Percentiles rank a stretch among this genome's conserved stretches.
Evolutionary conservation across 208 protist genomes (phyloP).

Genomic region (Herpetomonas muscarum): DNA sequence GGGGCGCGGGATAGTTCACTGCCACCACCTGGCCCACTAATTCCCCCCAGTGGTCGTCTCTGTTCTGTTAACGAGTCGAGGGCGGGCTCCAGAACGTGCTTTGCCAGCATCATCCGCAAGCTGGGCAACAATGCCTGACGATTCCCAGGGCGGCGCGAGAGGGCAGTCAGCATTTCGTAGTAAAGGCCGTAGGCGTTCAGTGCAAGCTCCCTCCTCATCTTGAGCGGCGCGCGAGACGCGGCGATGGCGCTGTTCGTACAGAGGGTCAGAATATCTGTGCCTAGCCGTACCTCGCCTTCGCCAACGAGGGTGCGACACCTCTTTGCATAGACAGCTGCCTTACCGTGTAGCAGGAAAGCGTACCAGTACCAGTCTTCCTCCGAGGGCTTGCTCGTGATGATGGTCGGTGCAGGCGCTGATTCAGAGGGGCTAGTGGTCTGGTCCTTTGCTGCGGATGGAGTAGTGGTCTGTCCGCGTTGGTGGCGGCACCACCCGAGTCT

Average conservation of each 20-base stretch:
- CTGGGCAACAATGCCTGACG: conserved; percentile 41
- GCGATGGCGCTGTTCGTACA: conserved; percentile 79
- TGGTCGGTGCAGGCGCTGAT: not conserved
- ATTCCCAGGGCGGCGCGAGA: conserved; percentile 14
- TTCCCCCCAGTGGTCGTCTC: no score
- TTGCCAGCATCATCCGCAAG: conserved; percentile 70
- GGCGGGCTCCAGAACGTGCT: conserved; percentile 26
- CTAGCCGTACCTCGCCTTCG: conserved; percentile 20
- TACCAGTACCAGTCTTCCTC: conserved; percentile 68
- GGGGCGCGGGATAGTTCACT: conserved; percentile 3
- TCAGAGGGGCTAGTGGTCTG: not conserved
- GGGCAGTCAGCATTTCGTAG: conserved; percentile 22
- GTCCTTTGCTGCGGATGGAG: conserved; percentile 6
- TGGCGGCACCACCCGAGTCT: conserved; percentile 71
- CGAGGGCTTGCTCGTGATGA: conserved; percentile 19
- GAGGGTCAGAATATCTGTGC: conserved; percentile 34
- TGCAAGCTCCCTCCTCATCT: conserved; percentile 19
- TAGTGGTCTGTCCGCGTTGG: conserved; percentile 2
- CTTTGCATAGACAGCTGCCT: conserved; percentile 37
- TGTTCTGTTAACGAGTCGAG: not conserved
- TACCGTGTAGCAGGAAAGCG: conserved; percentile 44
- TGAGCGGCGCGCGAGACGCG: conserved; percentile 33
- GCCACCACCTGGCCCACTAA: no score
- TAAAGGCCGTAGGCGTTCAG: conserved; percentile 27
- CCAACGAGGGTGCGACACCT: conserved; percentile 28